Conservation (phyloP, 2,329 filamentous ascomycete species). For the Colletotrichum eremochloae region DNA sequence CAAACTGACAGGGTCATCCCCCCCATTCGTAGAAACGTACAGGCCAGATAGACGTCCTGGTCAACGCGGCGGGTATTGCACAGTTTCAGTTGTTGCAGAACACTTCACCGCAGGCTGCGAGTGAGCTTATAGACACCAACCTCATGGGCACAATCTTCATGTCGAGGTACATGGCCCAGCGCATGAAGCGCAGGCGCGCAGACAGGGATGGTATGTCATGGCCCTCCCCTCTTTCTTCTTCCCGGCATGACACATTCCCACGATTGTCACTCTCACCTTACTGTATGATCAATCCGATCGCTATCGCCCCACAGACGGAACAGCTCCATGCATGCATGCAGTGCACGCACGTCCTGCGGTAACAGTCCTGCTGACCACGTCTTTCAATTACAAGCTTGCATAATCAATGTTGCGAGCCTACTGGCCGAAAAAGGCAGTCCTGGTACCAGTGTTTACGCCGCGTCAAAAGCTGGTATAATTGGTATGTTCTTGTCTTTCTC, state of each 20-base stretch:
- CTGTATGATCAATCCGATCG: constrained; percentile 23
- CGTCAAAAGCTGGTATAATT: constrained; percentile 84
- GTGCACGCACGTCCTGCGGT: constrained; percentile 10
- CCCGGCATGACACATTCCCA: neutral
- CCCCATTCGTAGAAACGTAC: constrained; percentile 29
- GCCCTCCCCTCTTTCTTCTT: neutral
- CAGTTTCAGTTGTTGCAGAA: constrained; percentile 74
- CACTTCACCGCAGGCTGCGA: constrained; percentile 64
- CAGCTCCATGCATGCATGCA: constrained; percentile 4
- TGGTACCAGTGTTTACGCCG: constrained; percentile 81
- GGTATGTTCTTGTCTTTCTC: constrained; percentile 59
- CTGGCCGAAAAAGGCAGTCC: constrained; percentile 77
- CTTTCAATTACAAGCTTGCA: constrained; percentile 65
- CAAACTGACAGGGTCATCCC: constrained; percentile 17
- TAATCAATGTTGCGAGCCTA: constrained; percentile 86
- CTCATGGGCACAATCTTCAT: constrained; percentile 74
- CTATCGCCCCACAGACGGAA: constrained; percentile 14
- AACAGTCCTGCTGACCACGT: constrained; percentile 30
- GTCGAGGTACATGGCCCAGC: constrained; percentile 65
- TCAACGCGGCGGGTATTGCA: constrained; percentile 84
- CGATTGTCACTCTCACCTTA: constrained; percentile 13
- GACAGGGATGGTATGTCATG: constrained; percentile 46
- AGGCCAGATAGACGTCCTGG: constrained; percentile 67
- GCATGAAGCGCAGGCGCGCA: constrained; percentile 56
- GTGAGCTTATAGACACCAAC: constrained; percentile 76